A percentile compares a stretch with the other conserved stretches of the same genome.
Evolutionary conservation across 176 grass and related monocot genomes (phyloP).

Genomic region (Triticum timopheevii): DNA sequence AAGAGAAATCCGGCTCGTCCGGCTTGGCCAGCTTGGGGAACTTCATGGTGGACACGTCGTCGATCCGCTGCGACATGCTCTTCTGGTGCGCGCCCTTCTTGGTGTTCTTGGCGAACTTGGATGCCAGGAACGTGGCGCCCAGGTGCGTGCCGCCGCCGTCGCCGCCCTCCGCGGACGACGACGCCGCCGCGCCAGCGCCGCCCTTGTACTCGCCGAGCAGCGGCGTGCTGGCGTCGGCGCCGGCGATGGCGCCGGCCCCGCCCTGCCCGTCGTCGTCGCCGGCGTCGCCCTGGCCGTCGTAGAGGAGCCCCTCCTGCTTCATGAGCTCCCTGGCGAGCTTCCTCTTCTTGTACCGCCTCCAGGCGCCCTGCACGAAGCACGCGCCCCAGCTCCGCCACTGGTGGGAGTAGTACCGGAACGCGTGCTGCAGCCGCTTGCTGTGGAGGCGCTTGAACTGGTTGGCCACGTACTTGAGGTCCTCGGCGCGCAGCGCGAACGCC

Average conservation of each 20-base stretch:
- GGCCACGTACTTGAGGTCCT: slow-evolving; percentile 92
- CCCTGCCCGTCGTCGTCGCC: background rate
- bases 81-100: slow-evolving; percentile 51
- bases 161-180: background rate
- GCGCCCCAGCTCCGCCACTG: slow-evolving; percentile 96
- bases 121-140: slow-evolving; percentile 59
- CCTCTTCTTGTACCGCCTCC: slow-evolving; percentile 72
- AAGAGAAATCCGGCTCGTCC: slow-evolving; percentile 85
- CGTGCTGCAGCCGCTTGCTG: slow-evolving; percentile 92
- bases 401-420: slow-evolving; percentile 96
- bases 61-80: slow-evolving; percentile 10
- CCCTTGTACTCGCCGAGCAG: slow-evolving; percentile 32
- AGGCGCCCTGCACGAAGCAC: slow-evolving; percentile 82
- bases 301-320: slow-evolving; percentile 60
- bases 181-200: background rate
- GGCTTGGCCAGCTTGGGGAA: slow-evolving; percentile 87
- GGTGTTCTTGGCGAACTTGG: slow-evolving; percentile 88
- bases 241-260: background rate
- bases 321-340: slow-evolving; percentile 77
- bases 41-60: slow-evolving; percentile 57
- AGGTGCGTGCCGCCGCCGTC: slow-evolving; percentile 38
- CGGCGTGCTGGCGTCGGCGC: slow-evolving; percentile 31
- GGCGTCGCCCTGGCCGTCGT: background rate
- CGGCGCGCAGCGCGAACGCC: slow-evolving; percentile 85
- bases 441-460: slow-evolving; percentile 96